Conservation (phyloP, 2,329 filamentous ascomycete genomes). For the Claviceps sp. region DNA sequence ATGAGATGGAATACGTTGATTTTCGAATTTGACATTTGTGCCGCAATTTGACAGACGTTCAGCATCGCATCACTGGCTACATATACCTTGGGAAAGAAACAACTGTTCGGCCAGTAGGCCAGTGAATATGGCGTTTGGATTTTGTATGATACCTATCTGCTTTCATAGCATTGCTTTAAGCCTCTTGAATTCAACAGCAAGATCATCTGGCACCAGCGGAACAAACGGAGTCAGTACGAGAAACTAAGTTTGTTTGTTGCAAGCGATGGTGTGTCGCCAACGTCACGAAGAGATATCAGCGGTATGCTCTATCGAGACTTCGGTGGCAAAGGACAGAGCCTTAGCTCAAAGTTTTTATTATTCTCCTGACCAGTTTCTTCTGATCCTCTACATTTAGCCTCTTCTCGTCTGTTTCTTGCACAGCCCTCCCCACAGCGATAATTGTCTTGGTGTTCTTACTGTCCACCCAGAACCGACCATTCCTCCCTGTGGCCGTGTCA, state of each 20-base stretch:
- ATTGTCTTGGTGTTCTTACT: slow-evolving; percentile 61
- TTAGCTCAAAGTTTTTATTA: slow-evolving; percentile 46
- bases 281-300: no score
- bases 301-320: no score
- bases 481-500: slow-evolving; percentile 85
- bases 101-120: background rate
- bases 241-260: background rate
- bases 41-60: background rate
- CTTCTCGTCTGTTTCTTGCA: slow-evolving; percentile 64
- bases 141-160: background rate
- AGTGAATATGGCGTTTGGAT: background rate
- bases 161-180: background rate
- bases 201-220: background rate
- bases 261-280: no score
- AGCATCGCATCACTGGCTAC: background rate
- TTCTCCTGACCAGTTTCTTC: slow-evolving; percentile 53
- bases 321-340: background rate
- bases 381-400: slow-evolving; percentile 51
- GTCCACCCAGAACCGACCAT: slow-evolving; percentile 86
- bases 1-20: slow-evolving; percentile 14
- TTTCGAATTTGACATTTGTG: slow-evolving; percentile 7
- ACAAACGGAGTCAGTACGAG: background rate
- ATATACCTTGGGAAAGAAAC: background rate
- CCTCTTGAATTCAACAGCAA: background rate
- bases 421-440: slow-evolving; percentile 63